These are phyloP conservation scores for Phaseolus coccineus DNA, from an alignment of 331 rosid species.

Conservation along the genomic window DNA sequence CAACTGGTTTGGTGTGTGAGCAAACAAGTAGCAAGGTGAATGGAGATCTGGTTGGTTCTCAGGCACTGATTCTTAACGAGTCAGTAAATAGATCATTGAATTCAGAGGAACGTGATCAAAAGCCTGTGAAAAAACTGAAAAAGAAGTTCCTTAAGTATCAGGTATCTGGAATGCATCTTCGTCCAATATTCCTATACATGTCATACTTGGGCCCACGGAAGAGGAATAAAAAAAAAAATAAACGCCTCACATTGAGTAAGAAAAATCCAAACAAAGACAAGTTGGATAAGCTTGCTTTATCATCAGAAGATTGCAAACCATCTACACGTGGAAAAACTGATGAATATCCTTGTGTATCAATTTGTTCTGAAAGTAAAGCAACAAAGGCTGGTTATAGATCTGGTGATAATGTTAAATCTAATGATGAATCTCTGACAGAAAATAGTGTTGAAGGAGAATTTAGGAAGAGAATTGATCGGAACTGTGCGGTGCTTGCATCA, in stretches of 20 bases:
- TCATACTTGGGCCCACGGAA: conserved; percentile 53
- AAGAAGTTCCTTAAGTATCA: conserved; percentile 62
- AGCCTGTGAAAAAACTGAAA: conserved; percentile 53
- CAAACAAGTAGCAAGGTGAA: conserved; percentile 27
- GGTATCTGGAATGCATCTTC: conserved; percentile 50
- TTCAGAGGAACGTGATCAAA: conserved; percentile 48
- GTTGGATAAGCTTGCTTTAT: conserved; percentile 38
- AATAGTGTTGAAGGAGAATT: conserved; percentile 48
- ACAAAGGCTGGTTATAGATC: conserved; percentile 43
- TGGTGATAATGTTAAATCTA: conserved; percentile 45
- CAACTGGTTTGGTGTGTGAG: conserved; percentile 39
- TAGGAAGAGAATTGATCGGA: conserved; percentile 51
- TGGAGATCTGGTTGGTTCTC: conserved; percentile 47
- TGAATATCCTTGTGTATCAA: conserved; percentile 30
- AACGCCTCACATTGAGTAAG: conserved; percentile 21
- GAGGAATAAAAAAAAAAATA: conserved; percentile 69
- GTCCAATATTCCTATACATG: conserved; percentile 54
- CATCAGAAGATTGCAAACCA: conserved; percentile 64
- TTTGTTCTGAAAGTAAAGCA: conserved; percentile 47
- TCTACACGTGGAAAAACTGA: conserved; percentile 58
- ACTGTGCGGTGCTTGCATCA: conserved; percentile 55
- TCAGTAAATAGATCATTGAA: conserved; percentile 40
- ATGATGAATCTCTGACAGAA: conserved; percentile 39
- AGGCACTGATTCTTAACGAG: conserved; percentile 34
- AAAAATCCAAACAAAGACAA: conserved; percentile 48